Percentiles rank a stretch among this genome's conserved stretches.
Evolutionary conservation across 1,284 basidiomycete genomes (phyloP).

Genomic region (Puccinia hordei): DNA sequence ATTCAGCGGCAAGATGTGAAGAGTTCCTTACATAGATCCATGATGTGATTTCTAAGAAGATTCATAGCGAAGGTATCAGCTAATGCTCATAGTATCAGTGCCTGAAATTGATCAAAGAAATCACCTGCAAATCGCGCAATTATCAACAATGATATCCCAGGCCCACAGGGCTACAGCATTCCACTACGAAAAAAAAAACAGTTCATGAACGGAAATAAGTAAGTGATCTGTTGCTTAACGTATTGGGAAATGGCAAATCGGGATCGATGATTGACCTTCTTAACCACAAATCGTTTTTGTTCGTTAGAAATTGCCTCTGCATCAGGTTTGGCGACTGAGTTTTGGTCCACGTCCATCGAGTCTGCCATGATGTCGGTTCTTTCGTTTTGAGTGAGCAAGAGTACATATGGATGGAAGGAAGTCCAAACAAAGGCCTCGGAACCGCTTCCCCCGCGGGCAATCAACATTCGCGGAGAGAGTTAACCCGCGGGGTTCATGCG

Average conservation of each 20-base stretch:
- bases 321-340: slow-evolving; percentile 23
- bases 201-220: not conserved
- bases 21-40: slow-evolving; percentile 82
- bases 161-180: slow-evolving; percentile 50
- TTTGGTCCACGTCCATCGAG: slow-evolving; percentile 40
- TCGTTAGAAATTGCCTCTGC: not conserved
- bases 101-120: slow-evolving; percentile 4
- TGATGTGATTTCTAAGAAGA: slow-evolving; percentile 88
- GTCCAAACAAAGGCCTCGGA: too few relatives aligned
- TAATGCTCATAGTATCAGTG: not conserved
- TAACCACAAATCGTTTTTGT: slow-evolving; percentile 49
- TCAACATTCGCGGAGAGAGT: too few relatives aligned
- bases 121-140: slow-evolving; percentile 51
- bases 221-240: not conserved
- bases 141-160: slow-evolving; percentile 51
- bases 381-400: not conserved
- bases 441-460: too few relatives aligned
- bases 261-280: slow-evolving; percentile 30
- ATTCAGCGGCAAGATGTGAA: not conserved
- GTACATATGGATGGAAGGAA: not conserved
- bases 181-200: slow-evolving; percentile 33
- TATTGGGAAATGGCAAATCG: not conserved
- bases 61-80: slow-evolving; percentile 57
- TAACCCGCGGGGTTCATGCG: too few relatives aligned
- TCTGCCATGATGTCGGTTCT: slow-evolving; percentile 19